Conservation (phyloP, 139 green algal species). For the Chara braunii region DNA sequence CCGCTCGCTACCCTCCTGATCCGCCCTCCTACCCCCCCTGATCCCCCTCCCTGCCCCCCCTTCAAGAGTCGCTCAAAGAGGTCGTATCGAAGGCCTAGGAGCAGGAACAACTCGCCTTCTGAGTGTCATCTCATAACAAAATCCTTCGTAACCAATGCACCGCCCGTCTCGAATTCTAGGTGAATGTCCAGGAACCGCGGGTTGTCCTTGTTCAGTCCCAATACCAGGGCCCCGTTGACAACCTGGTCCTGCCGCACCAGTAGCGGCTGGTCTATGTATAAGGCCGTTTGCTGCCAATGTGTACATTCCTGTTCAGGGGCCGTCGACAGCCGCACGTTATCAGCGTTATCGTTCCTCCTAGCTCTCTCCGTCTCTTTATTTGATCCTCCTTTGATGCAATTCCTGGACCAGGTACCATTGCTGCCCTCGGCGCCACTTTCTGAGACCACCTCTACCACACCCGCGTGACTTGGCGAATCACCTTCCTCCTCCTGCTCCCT, state of each 20-base stretch:
- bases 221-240: slow-evolving; percentile 1
- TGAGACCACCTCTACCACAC: too few species aligned
- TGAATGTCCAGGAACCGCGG: slow-evolving; percentile 17
- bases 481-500: too few species aligned
- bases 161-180: background rate
- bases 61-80: too few species aligned
- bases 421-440: too few species aligned
- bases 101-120: too few species aligned
- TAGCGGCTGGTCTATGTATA: slow-evolving; percentile 34
- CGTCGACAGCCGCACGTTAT: slow-evolving; percentile 8
- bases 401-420: too few species aligned
- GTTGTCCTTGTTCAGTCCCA: slow-evolving; percentile 7
- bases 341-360: background rate
- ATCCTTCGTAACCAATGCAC: background rate
- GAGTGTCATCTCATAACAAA: background rate
- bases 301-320: slow-evolving; percentile 23
- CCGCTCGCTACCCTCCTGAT: too few species aligned
- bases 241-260: slow-evolving; percentile 21
- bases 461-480: too few species aligned
- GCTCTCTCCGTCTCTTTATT: background rate
- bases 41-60: too few species aligned
- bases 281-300: slow-evolving; percentile 32
- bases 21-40: too few species aligned
- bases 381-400: background rate
- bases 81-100: too few species aligned